Evolutionary conservation across 1,284 basidiomycete species (phyloP).

Genomic region (Naganishia sp.): DNA sequence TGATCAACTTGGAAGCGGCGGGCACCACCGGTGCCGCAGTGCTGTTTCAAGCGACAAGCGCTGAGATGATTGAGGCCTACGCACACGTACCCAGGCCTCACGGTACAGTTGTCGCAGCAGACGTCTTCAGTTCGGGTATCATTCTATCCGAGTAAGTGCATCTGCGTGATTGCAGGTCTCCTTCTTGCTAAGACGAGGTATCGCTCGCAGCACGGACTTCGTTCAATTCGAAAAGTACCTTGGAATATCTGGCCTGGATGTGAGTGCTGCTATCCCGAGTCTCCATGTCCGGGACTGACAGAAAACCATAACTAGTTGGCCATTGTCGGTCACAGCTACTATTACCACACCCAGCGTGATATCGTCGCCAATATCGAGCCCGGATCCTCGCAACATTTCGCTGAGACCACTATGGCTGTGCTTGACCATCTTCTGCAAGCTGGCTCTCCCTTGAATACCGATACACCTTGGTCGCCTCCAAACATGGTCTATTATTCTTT

Average conservation of each 20-base stretch:
- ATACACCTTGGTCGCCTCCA: constrained; percentile 47
- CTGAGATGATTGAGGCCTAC: constrained; percentile 92
- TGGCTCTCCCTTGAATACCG: constrained; percentile 43
- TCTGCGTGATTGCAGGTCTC: neutral
- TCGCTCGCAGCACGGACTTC: constrained; percentile 73
- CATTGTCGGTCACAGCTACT: constrained; percentile 81
- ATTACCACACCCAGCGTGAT: constrained; percentile 90
- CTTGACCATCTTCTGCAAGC: constrained; percentile 69
- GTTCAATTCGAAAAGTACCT: constrained; percentile 92
- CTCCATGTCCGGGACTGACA: constrained; percentile 1
- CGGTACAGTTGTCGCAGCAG: constrained; percentile 88
- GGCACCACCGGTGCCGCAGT: constrained; percentile 85
- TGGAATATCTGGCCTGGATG: constrained; percentile 80
- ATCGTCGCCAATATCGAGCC: constrained; percentile 75
- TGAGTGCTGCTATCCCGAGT: constrained; percentile 50
- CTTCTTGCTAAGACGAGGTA: neutral
- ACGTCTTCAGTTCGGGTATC: constrained; percentile 90
- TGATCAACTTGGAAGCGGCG: constrained; percentile 92
- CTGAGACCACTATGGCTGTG: constrained; percentile 82
- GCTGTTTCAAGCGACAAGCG: constrained; percentile 92
- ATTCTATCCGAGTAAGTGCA: constrained; percentile 80
- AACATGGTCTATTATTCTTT: constrained; percentile 69
- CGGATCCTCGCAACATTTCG: constrained; percentile 87
- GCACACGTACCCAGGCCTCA: constrained; percentile 81
- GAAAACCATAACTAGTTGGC: constrained; percentile 68